Base-by-base conservation (phyloP, 2,329 filamentous ascomycete genomes). In the Exophiala phaeomuriformis region DNA sequence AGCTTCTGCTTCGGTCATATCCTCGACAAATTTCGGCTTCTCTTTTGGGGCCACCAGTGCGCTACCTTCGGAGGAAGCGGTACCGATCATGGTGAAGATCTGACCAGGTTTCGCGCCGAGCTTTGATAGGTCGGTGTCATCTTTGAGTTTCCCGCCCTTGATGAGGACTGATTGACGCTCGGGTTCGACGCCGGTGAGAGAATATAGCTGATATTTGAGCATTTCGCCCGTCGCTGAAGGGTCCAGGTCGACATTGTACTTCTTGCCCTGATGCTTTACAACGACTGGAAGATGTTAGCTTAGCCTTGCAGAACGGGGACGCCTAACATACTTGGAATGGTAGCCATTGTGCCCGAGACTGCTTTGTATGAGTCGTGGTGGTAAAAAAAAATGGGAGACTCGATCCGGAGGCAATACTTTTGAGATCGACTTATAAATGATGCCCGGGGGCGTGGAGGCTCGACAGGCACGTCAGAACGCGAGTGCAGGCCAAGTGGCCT, bases 41-140 rank as follows among this genome's bases (percentile, higher is more conserved):
- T 94, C 85, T 67, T 85, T 87, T 32, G 93, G 93, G 49, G 76
- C 75, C 49, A 85, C 82, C 55, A 84, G 76, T 31, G 87, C 76
- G 19, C 72, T 77, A 10, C 75, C 71, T 33, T 71, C 74, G 40
- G 78, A 78, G 9, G 81, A 82, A 19, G 86, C 83, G 2, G 88
- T 93, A 36, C 94, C 94, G 80, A 98, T 88, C 86, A 98, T 94
- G 84, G 95, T 95, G 69, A 98, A 87, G 27, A 77, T 80, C 70
- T 95, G 88, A 52, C 86, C 86, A 33, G 87, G 76, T 77, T 95
- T 97, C 64, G 95, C 83, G 65, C 85, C 85, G 57, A 97, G 79
- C 64, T 85, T 86, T 61, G 83, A 83, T 70, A 98, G 83, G 55
- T 89, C 84, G 54, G 89, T 88, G 67, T 97, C 90, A 81, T 98